Base-by-base conservation (phyloP, 1,284 basidiomycete species). In the Leccinum insolens region DNA sequence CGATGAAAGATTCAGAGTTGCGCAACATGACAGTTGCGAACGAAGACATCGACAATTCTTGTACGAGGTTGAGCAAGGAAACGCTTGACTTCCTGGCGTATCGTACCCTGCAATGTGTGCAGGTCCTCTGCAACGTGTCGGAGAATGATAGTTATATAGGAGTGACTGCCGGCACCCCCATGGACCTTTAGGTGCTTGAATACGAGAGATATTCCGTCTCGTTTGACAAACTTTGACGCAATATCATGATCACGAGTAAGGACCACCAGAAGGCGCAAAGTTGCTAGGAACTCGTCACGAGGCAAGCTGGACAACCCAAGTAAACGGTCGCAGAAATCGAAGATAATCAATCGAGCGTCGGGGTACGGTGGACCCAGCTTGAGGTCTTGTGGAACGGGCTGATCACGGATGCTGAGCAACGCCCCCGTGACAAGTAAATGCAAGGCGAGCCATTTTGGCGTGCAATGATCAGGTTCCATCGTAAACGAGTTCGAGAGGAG, bases 121-220 rank as follows among this genome's bases (percentile, higher is more conserved):
- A 84, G 76, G 71, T 96, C 93, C 80, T 99, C 98, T 64, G 97
- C 88, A 65, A 95, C 82, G 77, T 99, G 97, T 3, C 98, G 92
- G 20, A 98, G 83, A 67, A 99, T 92, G 75, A 94, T 93, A 22
- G 92, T 89, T 61, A 95, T 88, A 77, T 96, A 94, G 0, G 93
- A 89, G 67, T 95, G 94, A 71, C 91, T 92, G 34, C 92, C 89
- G 52, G 84, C 77, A 1, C 89, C 86, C 17, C 88, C 80, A 0
- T 89, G 84, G 8, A 82, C 78, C 69, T 86, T 88, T 69, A 93
- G 81, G 57, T 89, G 86, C 68, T 85, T 84, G 78, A 96, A 89
- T n/a, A 96, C 82, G n/a, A 84, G 77, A 0, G 78, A 71, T 11
- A 96, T 79, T 1, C 92, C 92, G 59, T 89, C 88, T 25, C 83